Base-by-base conservation (phyloP, 2,329 filamentous ascomycete genomes). In the Colletotrichum lupini region DNA sequence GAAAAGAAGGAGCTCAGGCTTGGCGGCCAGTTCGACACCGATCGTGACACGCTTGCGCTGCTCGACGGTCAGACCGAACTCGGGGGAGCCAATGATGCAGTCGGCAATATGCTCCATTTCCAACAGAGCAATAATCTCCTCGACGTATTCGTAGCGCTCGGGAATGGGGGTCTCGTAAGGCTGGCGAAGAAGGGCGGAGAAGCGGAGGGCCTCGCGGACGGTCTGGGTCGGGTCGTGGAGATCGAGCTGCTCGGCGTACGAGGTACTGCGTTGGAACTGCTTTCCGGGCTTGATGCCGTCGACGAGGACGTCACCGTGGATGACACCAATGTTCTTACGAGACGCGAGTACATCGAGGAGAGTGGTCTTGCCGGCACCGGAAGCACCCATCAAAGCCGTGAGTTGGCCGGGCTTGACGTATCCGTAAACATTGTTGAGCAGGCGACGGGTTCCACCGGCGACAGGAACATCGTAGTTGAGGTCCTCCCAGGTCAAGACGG, bases 341-440 rank as follows among this genome's bases (percentile, higher is more conserved):
- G 86, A 81, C 0, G 89, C 89, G 46, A 97, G 85, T 1, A 96
- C 93, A 77, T 97, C 94, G 3, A 97, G 85, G 0, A 97, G 85
- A 0, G 95, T 97, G 0, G 94, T 97, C 84, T 97, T 97, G 61
- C 95, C 95, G 5, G 94, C 95, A n/a, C 93, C 93, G 5, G 93
- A 95, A 7, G 92, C 92, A 52, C 94, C 94, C 93, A 97, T 95
- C 1, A 97, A 85, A 2, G 94, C 93, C 3, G 93, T 95, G 11
- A 96, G 86, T 77, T 92, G 90, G 46, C 94, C 94, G 1, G 94
- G 94, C 74, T 92, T 91, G 63, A 95, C 93, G 76, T 92, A 96
- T 2, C 92, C 95, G 68, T 84, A 88, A 1, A 91, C 83, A 53
- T 85, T 83, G 78, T 87, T 86, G 2, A 92, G 86, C 6, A 92